These are phyloP conservation scores for Lachnellula cervina DNA, from an alignment of 2,329 filamentous ascomycete genomes.

Conservation along the genomic window DNA sequence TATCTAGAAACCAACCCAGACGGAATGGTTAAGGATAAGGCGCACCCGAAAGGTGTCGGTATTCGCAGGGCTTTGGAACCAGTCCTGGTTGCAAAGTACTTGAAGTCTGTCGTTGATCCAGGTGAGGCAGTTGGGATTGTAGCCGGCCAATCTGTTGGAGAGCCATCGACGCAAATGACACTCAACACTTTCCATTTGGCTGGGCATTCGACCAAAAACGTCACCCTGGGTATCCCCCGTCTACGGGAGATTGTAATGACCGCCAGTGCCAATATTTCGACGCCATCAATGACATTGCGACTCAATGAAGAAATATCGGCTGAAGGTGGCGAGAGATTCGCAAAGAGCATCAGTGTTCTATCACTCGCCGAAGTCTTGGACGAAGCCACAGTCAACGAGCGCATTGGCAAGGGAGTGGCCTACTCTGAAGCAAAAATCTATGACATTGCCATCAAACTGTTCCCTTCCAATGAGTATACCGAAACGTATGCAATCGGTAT, in stretches of 20 bases:
- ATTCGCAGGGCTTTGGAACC: constrained; percentile 52
- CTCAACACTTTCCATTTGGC: constrained; percentile 99
- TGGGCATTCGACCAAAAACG: constrained; percentile 96
- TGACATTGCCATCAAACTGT: constrained; percentile 76
- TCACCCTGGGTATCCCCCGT: constrained; percentile 95
- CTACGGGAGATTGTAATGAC: constrained; percentile 98
- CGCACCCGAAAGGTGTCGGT: constrained; percentile 31
- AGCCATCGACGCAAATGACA: constrained; percentile 98
- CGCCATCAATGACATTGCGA: constrained; percentile 82
- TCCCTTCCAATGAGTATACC: constrained; percentile 76
- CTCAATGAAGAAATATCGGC: constrained; percentile 67
- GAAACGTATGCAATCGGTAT: constrained; percentile 79
- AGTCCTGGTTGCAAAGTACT: constrained; percentile 86
- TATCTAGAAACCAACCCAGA: constrained; percentile 77
- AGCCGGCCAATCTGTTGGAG: constrained; percentile 92
- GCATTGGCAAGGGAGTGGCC: constrained; percentile 64
- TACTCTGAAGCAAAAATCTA: constrained; percentile 76
- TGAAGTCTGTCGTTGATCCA: constrained; percentile 86
- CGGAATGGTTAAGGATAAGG: constrained; percentile 49
- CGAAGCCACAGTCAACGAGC: constrained; percentile 74
- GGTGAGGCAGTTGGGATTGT: constrained; percentile 97
- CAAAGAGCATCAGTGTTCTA: constrained; percentile 85
- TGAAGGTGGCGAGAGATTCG: constrained; percentile 70
- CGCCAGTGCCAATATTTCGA: constrained; percentile 81
- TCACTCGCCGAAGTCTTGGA: constrained; percentile 81